phyloP scores from a whole-genome alignment of 148 eudicot species.

The Chenopodium formosanum region DNA sequence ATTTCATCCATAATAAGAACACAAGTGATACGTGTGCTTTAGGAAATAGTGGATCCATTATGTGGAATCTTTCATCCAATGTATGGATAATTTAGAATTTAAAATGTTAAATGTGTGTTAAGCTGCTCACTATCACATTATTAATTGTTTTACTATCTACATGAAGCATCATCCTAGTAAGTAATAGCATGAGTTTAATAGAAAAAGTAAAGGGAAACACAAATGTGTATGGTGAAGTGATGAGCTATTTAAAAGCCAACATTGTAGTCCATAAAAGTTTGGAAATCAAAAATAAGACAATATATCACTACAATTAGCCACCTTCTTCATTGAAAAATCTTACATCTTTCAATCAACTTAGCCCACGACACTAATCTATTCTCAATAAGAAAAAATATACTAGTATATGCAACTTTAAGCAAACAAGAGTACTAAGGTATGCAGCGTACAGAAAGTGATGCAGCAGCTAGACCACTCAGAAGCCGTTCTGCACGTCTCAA shows the following conservation, averaged over 20 bases:
- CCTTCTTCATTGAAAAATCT: neutral
- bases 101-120: no score
- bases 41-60: no score
- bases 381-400: neutral
- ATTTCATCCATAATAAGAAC: neutral
- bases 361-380: neutral
- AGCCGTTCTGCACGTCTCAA: conserved; percentile 70
- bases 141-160: neutral
- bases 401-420: neutral
- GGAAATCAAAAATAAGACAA: neutral
- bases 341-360: neutral
- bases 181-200: neutral
- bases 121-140: neutral
- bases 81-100: no score
- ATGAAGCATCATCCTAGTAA: neutral
- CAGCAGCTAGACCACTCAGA: conserved; percentile 52
- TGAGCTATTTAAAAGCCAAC: neutral
- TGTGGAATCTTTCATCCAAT: neutral
- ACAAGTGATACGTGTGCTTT: neutral
- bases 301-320: neutral
- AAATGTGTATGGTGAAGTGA: neutral
- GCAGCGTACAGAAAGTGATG: conserved; percentile 72
- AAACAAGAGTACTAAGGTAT: neutral
- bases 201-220: neutral
- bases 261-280: neutral